These are phyloP conservation scores for Metschnikowia corniflorae DNA, from an alignment of 805 yeast genomes.

Conservation along the genomic window DNA sequence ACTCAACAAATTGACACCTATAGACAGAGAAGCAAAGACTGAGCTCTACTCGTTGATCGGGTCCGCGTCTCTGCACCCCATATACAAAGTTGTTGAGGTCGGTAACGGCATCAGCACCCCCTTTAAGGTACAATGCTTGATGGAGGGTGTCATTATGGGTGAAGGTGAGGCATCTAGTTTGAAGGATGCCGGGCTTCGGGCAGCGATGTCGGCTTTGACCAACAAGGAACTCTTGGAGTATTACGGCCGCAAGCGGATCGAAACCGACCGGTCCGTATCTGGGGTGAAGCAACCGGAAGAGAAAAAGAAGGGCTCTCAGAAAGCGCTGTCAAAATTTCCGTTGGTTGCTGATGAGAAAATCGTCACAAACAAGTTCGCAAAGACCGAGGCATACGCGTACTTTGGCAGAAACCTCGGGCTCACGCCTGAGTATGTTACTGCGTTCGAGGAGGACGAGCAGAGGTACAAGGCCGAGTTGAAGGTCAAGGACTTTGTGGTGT, in stretches of 20 bases:
- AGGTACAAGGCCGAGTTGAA: constrained; percentile 27
- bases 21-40: constrained; percentile 69
- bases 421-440: constrained; percentile 32
- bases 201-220: constrained; percentile 76
- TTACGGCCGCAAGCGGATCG: constrained; percentile 51
- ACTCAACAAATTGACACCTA: constrained; percentile 31
- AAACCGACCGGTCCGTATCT: constrained; percentile 20
- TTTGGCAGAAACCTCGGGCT: constrained; percentile 34
- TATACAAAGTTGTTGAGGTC: constrained; percentile 46
- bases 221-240: constrained; percentile 60
- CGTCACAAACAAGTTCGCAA: constrained; percentile 31
- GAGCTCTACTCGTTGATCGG: constrained; percentile 79
- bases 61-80: constrained; percentile 60
- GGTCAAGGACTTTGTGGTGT: constrained; percentile 27
- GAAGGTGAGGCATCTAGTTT: constrained; percentile 64
- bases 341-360: constrained; percentile 26
- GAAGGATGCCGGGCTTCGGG: constrained; percentile 77
- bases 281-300: constrained; percentile 4
- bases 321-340: constrained; percentile 21
- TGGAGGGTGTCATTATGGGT: constrained; percentile 67
- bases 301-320: not conserved
- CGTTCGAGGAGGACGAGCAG: constrained; percentile 20
- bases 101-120: constrained; percentile 49
- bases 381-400: constrained; percentile 38
- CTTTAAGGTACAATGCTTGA: constrained; percentile 61